These are phyloP conservation scores for Tetraselmis striata DNA, from an alignment of 139 green algal genomes.

Conservation along the genomic window DNA sequence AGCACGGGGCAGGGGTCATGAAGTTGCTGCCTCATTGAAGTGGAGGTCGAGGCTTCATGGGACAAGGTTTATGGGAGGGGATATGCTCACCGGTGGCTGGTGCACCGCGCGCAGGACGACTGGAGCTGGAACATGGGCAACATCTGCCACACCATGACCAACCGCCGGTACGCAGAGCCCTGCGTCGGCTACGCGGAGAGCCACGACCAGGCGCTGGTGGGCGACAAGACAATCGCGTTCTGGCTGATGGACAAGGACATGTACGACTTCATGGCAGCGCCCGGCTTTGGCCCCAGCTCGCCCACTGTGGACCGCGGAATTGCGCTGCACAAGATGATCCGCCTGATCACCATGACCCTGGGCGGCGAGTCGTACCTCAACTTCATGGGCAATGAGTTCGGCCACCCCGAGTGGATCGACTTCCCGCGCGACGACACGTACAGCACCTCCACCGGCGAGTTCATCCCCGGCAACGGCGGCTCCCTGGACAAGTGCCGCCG, in stretches of 20 bases:
- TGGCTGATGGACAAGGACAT: constrained; percentile 99
- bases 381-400: constrained; percentile 98
- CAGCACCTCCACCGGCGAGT: constrained; percentile 75
- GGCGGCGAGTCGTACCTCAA: constrained; percentile 93
- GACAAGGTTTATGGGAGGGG: too few relatives aligned
- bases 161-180: constrained; percentile 83
- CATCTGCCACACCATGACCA: constrained; percentile 90
- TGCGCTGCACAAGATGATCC: constrained; percentile 96
- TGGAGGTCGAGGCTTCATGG: too few relatives aligned
- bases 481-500: constrained; percentile 90
- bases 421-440: constrained; percentile 90
- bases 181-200: constrained; percentile 93
- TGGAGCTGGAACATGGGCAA: constrained; percentile 90
- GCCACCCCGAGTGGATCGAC: constrained; percentile 98
- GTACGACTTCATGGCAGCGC: constrained; percentile 88
- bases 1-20: background rate
- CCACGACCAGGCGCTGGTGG: constrained; percentile 92
- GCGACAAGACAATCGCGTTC: constrained; percentile 98
- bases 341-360: constrained; percentile 86
- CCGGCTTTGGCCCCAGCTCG: constrained; percentile 5
- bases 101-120: constrained; percentile 67
- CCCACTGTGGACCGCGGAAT: constrained; percentile 84
- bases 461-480: constrained; percentile 89
- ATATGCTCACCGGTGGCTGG: too few relatives aligned
- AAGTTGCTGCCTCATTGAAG: background rate